Evolutionary conservation across 768 basidiomycete species (phyloP).

Genomic region (Xanthoconium stramineum): DNA sequence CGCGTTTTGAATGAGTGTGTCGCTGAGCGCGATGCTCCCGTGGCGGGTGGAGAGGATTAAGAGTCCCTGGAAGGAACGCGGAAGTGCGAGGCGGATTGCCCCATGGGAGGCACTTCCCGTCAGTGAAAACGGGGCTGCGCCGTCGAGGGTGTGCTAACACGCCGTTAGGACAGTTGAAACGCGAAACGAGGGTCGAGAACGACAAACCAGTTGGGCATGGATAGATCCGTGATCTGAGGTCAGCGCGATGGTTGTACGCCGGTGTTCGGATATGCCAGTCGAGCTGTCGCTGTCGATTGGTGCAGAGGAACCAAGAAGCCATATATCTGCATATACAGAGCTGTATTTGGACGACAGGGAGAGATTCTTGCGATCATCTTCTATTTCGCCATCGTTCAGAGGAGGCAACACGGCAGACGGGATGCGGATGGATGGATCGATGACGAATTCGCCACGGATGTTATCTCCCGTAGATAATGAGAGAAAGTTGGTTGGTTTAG

Average conservation of each 20-base stretch:
- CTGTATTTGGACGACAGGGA: conserved; percentile 33
- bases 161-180: not conserved
- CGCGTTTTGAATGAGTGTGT: conserved; percentile 9
- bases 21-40: conserved; percentile 17
- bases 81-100: conserved; percentile 13
- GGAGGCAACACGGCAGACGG: conserved; percentile 40
- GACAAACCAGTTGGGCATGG: conserved; percentile 18
- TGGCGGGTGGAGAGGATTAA: conserved; percentile 16
- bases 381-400: conserved; percentile 33
- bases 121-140: conserved; percentile 15
- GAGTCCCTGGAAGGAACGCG: conserved; percentile 19
- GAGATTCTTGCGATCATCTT: conserved; percentile 40
- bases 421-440: conserved; percentile 32
- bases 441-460: no score
- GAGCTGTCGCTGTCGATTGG: not conserved
- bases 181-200: not conserved
- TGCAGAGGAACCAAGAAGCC: conserved; percentile 22
- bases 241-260: conserved; percentile 23
- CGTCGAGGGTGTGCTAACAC: conserved; percentile 12
- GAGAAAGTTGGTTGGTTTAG: conserved; percentile 6
- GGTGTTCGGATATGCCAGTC: not conserved
- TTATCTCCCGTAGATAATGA: no score
- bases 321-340: conserved; percentile 36
- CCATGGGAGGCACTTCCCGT: conserved; percentile 10
- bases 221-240: conserved; percentile 16